Conservation (phyloP, 2,329 filamentous ascomycete genomes). For the Chrysosporium queenslandicum region DNA sequence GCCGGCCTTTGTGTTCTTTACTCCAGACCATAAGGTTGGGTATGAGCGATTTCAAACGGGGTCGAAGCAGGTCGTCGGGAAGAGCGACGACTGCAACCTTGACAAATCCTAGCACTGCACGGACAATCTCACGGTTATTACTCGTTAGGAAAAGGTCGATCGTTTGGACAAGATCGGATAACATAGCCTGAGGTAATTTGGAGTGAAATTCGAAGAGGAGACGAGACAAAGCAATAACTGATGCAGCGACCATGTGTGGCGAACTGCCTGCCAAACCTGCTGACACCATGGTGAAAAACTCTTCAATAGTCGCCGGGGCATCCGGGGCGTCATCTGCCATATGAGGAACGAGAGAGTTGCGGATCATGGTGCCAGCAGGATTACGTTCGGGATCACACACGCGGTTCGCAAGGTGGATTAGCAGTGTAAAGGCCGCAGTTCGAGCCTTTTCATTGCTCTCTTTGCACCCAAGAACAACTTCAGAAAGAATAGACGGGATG, state of each 20-base stretch:
- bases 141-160: slow-evolving; percentile 94
- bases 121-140: slow-evolving; percentile 93
- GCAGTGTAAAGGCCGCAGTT: slow-evolving; percentile 76
- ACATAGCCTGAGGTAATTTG: slow-evolving; percentile 56
- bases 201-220: slow-evolving; percentile 84
- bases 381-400: slow-evolving; percentile 56
- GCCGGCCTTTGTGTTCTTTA: slow-evolving; percentile 95
- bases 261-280: slow-evolving; percentile 86
- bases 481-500: slow-evolving; percentile 79
- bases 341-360: slow-evolving; percentile 75
- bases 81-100: slow-evolving; percentile 89
- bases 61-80: slow-evolving; percentile 66
- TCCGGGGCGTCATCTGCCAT: slow-evolving; percentile 73
- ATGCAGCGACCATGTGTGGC: slow-evolving; percentile 94
- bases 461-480: slow-evolving; percentile 93
- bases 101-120: slow-evolving; percentile 87
- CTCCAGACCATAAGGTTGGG: slow-evolving; percentile 92
- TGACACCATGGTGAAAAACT: slow-evolving; percentile 97
- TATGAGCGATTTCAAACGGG: slow-evolving; percentile 65
- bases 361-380: slow-evolving; percentile 58
- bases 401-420: slow-evolving; percentile 78
- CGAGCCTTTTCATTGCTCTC: slow-evolving; percentile 94
- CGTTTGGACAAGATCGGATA: slow-evolving; percentile 79
- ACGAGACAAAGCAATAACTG: slow-evolving; percentile 90
- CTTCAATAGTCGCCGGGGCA: slow-evolving; percentile 73